Evolutionary conservation across 257 asterid genomes (phyloP).

Genomic region (Nicotiana attenuata): DNA sequence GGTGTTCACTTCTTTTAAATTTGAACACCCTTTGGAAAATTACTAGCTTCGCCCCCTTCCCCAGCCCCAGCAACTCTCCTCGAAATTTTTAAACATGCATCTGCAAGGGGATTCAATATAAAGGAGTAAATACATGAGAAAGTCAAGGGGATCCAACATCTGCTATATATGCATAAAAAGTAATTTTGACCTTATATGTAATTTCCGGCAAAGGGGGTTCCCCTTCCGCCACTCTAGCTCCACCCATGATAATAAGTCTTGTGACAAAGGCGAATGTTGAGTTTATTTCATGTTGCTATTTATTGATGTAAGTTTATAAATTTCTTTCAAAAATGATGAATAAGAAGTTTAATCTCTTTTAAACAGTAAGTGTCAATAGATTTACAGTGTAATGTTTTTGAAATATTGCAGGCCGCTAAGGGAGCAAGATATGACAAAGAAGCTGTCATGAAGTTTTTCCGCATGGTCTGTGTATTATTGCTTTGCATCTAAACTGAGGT

Average conservation of each 20-base stretch:
- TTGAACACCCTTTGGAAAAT: too few species aligned
- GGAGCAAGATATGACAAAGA: constrained; percentile 96
- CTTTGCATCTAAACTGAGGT: constrained; percentile 7
- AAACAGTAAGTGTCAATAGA: neutral
- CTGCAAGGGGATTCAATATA: too few species aligned
- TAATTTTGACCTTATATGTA: too few species aligned
- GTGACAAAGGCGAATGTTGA: neutral
- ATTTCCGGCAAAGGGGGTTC: too few species aligned
- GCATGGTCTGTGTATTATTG: constrained; percentile 44
- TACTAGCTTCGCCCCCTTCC: too few species aligned
- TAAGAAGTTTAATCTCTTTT: neutral
- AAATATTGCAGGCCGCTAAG: constrained; percentile 73
- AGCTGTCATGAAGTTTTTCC: constrained; percentile 79
- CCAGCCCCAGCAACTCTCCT: neutral
- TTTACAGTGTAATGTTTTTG: neutral
- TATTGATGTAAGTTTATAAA: neutral
- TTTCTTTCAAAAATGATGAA: neutral
- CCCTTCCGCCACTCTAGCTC: too few species aligned
- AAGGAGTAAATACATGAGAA: too few species aligned
- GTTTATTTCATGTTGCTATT: neutral
- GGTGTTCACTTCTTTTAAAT: too few species aligned
- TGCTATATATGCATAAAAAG: too few species aligned
- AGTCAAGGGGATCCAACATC: too few species aligned
- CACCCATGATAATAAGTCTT: neutral
- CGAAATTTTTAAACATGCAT: neutral